These are phyloP conservation scores for Scenedesmus sp. DNA, from an alignment of 163 green algal genomes.

Conservation along the genomic window DNA sequence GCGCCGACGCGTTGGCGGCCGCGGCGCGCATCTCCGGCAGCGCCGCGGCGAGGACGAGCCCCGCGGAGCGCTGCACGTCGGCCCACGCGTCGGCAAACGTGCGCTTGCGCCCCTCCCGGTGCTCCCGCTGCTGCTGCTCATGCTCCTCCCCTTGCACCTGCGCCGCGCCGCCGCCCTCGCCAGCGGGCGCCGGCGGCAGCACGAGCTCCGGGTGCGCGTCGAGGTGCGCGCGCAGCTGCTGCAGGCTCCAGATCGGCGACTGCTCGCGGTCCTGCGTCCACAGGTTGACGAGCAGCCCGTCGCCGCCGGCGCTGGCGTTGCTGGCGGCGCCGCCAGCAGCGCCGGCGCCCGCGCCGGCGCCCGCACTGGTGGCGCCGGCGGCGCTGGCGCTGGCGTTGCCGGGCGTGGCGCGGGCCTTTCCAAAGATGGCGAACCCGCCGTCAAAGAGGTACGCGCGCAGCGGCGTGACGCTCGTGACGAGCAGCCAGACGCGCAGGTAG, in stretches of 20 bases:
- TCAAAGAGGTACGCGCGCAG: constrained; percentile 52
- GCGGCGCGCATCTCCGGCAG: constrained; percentile 47
- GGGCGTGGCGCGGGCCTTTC: no score
- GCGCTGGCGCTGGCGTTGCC: constrained; percentile 19
- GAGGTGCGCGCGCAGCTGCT: constrained; percentile 54
- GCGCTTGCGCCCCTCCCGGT: not conserved
- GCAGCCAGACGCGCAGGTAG: constrained; percentile 62
- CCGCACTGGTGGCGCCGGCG: no score
- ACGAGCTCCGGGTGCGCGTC: constrained; percentile 29
- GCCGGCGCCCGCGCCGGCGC: no score
- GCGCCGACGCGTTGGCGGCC: constrained; percentile 28
- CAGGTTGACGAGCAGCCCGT: constrained; percentile 63
- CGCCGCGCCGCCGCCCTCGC: not conserved
- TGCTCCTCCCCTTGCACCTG: not conserved
- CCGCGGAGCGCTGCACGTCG: constrained; percentile 39
- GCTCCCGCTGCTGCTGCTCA: constrained; percentile 6
- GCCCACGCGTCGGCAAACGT: constrained; percentile 57
- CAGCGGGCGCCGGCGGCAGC: constrained; percentile 18
- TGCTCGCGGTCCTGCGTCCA: constrained; percentile 59
- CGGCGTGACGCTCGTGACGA: constrained; percentile 56
- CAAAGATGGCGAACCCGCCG: constrained; percentile 41
- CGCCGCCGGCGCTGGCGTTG: constrained; percentile 20
- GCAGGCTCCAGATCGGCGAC: constrained; percentile 61
- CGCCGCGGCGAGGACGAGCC: constrained; percentile 46
- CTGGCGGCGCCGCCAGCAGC: no score